Base-by-base conservation (phyloP, 768 basidiomycete genomes). In the Boletus rubroflammeus region DNA sequence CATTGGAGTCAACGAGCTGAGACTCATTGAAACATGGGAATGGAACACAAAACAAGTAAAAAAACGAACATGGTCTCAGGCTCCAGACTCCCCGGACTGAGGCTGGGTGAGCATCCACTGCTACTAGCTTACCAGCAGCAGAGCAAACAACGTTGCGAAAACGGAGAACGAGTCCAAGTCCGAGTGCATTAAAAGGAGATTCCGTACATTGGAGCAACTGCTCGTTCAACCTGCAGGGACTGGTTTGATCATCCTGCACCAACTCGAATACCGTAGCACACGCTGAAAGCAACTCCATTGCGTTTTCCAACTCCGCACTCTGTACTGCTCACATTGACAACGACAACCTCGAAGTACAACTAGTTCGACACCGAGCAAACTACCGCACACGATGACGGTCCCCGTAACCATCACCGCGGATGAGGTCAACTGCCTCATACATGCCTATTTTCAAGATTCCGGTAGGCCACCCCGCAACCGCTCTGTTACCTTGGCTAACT, bases 371-470 rank as follows among this genome's bases (percentile, higher is more conserved):
- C 23, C 25, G 23, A 50, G 26, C 40, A 23, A 38, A 26, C 36
- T 17, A 32, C 55, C 31, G 54, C 53, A 32, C 39, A 53, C 39
- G 10, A 75, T 77, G 65, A 68, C 70, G 40, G 71, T 77, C 51
- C 78, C 79, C 47, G 78, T 87, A 45, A 77, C 78, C 31, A 86
- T 91, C 58, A 82, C 84, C 38, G 86, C 90, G 35, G 90, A 92
- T 60, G 88, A 93, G 67, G 78, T 93, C 56, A 93, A 93, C 67
- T 89, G 86, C 63, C 81, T 93, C 57, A 85, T 93, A 44, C 84
- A 93, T 69, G 80, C 91, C 2, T 93, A 92, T 65, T 82, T 93
- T 59, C 77, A 85, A 59, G 91, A 93, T 62, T 90, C 89, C 31
- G 90, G 90, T 89, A 19, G 51, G 45, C 29, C 32, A n/a, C 25